Evolutionary conservation across 129 eudicot genomes (phyloP).

Genomic region (Gnaphalium uliginosum): DNA sequence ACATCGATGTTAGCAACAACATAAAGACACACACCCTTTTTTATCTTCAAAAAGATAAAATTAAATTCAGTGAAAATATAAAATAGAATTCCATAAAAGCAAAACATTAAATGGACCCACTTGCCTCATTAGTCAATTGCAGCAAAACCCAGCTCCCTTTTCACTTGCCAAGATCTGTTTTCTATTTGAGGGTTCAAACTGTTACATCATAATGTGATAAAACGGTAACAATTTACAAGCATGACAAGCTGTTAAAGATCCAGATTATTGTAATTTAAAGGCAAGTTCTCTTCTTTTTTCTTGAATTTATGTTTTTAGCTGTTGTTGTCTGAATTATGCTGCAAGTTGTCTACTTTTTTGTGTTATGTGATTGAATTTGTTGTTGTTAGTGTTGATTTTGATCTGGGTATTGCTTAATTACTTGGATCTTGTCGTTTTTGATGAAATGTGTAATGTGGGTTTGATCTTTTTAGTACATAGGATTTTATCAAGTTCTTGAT

Average conservation of each 20-base stretch:
- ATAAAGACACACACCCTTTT: not conserved
- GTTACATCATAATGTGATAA: slow-evolving; percentile 3
- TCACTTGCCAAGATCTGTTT: slow-evolving; percentile 47
- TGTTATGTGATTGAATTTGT: slow-evolving; percentile 14
- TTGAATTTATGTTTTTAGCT: slow-evolving; percentile 7
- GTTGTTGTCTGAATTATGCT: slow-evolving; percentile 9
- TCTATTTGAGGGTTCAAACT: not conserved
- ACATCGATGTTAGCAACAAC: slow-evolving; percentile 9
- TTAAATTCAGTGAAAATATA: not conserved
- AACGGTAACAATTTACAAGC: not conserved
- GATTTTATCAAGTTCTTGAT: slow-evolving; percentile 13
- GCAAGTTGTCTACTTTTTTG: slow-evolving; percentile 5
- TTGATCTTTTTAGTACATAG: not conserved
- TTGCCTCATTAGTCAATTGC: slow-evolving; percentile 17
- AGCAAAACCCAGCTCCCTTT: slow-evolving; percentile 39
- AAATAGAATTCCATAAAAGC: too few relatives aligned
- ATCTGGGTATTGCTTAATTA: slow-evolving; percentile 18
- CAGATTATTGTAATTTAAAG: slow-evolving; percentile 5
- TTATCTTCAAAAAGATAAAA: not conserved
- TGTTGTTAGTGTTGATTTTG: slow-evolving; percentile 12
- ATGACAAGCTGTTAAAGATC: slow-evolving; percentile 19
- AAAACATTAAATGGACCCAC: slow-evolving; percentile 39
- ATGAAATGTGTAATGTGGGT: slow-evolving; percentile 15
- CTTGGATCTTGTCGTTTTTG: slow-evolving; percentile 26
- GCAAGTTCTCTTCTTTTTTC: slow-evolving; percentile 9